Evolutionary conservation across 1,139 yeast genomes (phyloP), one percentile per base, ranked within the genome.

Genomic region (Suhomyces bribrorum): DNA sequence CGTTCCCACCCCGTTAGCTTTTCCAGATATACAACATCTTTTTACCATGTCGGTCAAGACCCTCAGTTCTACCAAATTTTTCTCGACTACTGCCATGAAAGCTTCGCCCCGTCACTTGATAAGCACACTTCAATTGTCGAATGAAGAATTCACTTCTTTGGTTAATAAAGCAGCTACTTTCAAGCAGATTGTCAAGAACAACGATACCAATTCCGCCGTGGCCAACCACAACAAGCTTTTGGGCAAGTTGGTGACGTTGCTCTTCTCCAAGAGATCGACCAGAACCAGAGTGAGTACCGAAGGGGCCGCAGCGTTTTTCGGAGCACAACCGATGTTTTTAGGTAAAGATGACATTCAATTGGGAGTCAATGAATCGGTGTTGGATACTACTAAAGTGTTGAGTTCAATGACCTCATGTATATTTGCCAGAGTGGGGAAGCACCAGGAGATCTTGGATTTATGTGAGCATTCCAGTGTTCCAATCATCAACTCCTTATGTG

Each of bases 341-440:
- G 97, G 98, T 37, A 87, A 85, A 54, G 97, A 90, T 51, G 98
- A 92, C 56, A 92, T 92, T 56, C 98, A 92, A 65, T 72, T 92
- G 43, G 98, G 98, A 50, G 92, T 88, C 31, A 92, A 92, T 58
- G 98, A 92, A 69, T 77, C 94, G 0, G 66, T 87, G 45, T 83
- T 86, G 53, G 98, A 92, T 61, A 84, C 97, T 1, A 77, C 96
- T 16, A 80, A 78, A 50, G 96, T 92, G 28, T 79, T 92, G 7
- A 86, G 96, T 13, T 89, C 97, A 2, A 92, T 92, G 98, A 86
- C 95, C 1, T 83, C 96, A 12, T 85, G 96, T 52, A 81, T 92
- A 11, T 90, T 92, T 64, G 98, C 98, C n/a, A 80, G 98, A 56
- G 98, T 92, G 12, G 83, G 88, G 50, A 69, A 77, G 24, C 96